A percentile compares a stretch with the other conserved stretches of the same genome.
Conservation (phyloP, 495 filamentous ascomycete species). For the Xylaria flabelliformis region DNA sequence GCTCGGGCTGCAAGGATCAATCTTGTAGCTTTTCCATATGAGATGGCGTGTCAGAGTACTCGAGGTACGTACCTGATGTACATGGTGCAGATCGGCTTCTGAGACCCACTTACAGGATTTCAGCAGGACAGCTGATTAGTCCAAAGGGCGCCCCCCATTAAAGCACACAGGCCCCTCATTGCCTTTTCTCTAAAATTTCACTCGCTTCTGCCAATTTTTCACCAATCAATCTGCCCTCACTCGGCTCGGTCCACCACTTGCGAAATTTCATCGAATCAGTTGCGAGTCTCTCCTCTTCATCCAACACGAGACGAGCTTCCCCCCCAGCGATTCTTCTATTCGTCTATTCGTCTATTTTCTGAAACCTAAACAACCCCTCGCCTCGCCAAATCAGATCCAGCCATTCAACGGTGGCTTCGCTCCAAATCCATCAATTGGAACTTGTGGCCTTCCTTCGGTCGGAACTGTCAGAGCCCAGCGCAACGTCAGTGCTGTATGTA, state of each 20-base stretch:
- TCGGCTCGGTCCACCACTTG: conserved; percentile 40
- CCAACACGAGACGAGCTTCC: conserved; percentile 27
- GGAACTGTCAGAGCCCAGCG: conserved; percentile 17
- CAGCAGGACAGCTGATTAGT: conserved; percentile 45
- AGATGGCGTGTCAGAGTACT: conserved; percentile 7
- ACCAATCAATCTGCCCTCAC: conserved; percentile 45
- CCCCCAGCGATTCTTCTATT: conserved; percentile 40
- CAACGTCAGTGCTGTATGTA: conserved; percentile 5
- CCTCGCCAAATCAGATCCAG: conserved; percentile 44
- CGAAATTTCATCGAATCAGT: conserved; percentile 44
- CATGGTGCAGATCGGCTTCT: conserved; percentile 9
- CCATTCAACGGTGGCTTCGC: conserved; percentile 25
- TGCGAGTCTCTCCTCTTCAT: conserved; percentile 31
- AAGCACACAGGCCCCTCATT: conserved; percentile 38
- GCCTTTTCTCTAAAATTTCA: conserved; percentile 40
- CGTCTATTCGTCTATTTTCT: conserved; percentile 39
- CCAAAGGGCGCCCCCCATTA: conserved; percentile 42
- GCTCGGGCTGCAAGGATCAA: conserved; percentile 16
- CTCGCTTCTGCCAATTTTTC: conserved; percentile 41
- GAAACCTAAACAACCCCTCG: conserved; percentile 37
- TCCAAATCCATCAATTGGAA: conserved; percentile 23
- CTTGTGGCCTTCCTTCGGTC: not conserved
- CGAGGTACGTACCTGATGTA: conserved; percentile 14
- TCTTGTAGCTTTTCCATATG: not conserved
- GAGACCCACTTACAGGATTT: conserved; percentile 39